Conservation (phyloP, 2,329 filamentous ascomycete genomes). For the Pseudogymnoascus sp. region DNA sequence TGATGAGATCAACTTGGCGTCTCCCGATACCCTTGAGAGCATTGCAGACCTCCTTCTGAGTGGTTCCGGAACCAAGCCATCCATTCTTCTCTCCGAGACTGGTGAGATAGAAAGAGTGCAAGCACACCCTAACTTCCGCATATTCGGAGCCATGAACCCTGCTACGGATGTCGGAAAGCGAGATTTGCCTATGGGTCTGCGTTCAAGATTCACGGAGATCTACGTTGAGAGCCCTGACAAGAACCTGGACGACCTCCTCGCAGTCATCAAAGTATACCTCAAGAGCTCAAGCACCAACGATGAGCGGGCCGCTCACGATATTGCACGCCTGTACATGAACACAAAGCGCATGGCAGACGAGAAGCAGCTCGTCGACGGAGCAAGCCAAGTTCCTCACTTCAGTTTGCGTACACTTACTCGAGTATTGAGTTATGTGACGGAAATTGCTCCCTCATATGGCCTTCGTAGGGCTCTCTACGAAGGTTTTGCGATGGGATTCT, state of each 20-base stretch:
- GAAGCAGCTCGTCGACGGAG: constrained; percentile 85
- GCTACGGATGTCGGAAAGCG: constrained; percentile 96
- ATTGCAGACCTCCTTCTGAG: constrained; percentile 79
- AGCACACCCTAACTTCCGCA: constrained; percentile 85
- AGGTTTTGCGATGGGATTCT: constrained; percentile 96
- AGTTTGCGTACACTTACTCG: constrained; percentile 90
- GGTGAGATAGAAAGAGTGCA: constrained; percentile 84
- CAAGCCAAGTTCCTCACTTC: constrained; percentile 93
- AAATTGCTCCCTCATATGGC: constrained; percentile 76
- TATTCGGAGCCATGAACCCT: constrained; percentile 99
- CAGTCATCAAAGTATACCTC: constrained; percentile 83
- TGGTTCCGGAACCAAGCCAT: constrained; percentile 63
- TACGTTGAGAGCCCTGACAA: constrained; percentile 88
- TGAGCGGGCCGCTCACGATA: constrained; percentile 66
- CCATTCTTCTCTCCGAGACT: constrained; percentile 83
- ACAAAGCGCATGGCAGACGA: constrained; percentile 74
- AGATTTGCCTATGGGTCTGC: constrained; percentile 78
- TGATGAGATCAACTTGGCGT: constrained; percentile 95
- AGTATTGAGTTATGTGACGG: constrained; percentile 77
- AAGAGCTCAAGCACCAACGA: constrained; percentile 63
- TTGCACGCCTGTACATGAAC: constrained; percentile 79
- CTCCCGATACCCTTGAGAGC: constrained; percentile 87
- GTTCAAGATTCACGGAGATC: constrained; percentile 90
- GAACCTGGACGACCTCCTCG: constrained; percentile 76
- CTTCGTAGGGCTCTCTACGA: constrained; percentile 82